Evolutionary conservation across 1,284 basidiomycete genomes (phyloP).

Genomic region (Papiliotrema fonsecae): DNA sequence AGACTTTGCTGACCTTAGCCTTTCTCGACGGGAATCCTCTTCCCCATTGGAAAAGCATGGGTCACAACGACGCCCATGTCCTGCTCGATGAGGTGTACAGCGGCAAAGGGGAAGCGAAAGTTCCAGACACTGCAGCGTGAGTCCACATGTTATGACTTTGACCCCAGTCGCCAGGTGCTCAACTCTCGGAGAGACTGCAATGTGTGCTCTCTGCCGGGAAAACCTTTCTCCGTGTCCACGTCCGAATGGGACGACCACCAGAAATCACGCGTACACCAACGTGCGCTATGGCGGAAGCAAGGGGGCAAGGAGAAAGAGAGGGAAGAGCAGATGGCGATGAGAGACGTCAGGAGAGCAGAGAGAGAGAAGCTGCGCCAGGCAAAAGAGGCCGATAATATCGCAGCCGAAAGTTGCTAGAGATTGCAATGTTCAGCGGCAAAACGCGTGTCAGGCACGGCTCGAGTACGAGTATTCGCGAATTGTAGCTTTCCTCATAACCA

Average conservation of each 20-base stretch:
- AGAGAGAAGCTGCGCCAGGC: conserved; percentile 9
- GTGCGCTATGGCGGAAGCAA: conserved; percentile 10
- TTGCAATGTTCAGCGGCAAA: too few relatives aligned
- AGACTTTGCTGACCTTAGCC: conserved; percentile 46
- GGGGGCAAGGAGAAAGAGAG: conserved; percentile 9
- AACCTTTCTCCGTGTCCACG: conserved; percentile 71
- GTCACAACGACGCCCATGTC: conserved; percentile 52
- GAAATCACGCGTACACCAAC: conserved; percentile 58
- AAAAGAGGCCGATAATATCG: background rate
- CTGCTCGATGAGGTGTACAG: conserved; percentile 52
- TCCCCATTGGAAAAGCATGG: conserved; percentile 60
- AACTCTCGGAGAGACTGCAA: conserved; percentile 63
- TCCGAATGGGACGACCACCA: conserved; percentile 59
- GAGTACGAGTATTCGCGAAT: too few relatives aligned
- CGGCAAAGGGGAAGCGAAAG: conserved; percentile 48
- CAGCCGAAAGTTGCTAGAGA: background rate
- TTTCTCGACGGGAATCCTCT: conserved; percentile 58
- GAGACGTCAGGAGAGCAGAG: conserved; percentile 17
- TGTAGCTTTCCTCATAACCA: too few relatives aligned
- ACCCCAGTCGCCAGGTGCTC: conserved; percentile 55
- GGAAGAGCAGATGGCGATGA: conserved; percentile 17
- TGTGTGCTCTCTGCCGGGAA: conserved; percentile 61
- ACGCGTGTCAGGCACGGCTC: too few relatives aligned
- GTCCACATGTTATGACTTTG: conserved; percentile 13
- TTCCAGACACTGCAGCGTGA: conserved; percentile 48